Conservation (phyloP, 345 rosid genomes). For the Brassica carinata region DNA sequence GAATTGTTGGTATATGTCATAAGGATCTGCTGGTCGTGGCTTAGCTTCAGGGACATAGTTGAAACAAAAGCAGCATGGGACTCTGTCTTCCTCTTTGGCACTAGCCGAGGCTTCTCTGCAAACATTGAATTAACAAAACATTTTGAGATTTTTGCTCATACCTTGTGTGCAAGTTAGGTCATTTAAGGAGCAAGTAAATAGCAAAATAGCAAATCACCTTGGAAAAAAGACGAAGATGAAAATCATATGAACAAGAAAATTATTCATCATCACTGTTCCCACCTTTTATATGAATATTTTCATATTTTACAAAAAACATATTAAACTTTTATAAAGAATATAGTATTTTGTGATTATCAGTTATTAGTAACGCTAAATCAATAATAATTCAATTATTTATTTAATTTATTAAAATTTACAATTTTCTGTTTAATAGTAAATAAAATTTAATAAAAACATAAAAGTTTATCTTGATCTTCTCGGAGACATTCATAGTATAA, state of each 20-base stretch:
- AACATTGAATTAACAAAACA: neutral
- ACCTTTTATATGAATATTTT: neutral
- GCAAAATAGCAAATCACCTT: neutral
- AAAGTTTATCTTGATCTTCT: neutral
- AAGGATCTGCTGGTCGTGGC: conserved; percentile 44
- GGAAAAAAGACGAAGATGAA: neutral
- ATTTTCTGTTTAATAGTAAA: neutral
- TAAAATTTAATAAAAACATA: neutral
- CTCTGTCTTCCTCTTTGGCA: conserved; percentile 37
- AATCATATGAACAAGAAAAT: neutral
- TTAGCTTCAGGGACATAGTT: conserved; percentile 39
- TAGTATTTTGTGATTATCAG: neutral
- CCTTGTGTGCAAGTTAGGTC: neutral
- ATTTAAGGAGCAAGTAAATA: neutral
- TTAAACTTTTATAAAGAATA: neutral
- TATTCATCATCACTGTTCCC: neutral
- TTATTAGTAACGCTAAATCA: neutral
- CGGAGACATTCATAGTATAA: neutral
- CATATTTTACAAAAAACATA: neutral
- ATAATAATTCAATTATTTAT: neutral
- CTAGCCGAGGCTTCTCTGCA: conserved; percentile 51
- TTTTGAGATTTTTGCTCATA: neutral
- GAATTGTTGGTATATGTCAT: conserved; percentile 35
- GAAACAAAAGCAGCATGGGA: conserved; percentile 2
- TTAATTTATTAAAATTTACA: neutral